phyloP scores from a whole-genome alignment of 2,329 filamentous ascomycete species.

The Trichoderma koningiopsis region DNA sequence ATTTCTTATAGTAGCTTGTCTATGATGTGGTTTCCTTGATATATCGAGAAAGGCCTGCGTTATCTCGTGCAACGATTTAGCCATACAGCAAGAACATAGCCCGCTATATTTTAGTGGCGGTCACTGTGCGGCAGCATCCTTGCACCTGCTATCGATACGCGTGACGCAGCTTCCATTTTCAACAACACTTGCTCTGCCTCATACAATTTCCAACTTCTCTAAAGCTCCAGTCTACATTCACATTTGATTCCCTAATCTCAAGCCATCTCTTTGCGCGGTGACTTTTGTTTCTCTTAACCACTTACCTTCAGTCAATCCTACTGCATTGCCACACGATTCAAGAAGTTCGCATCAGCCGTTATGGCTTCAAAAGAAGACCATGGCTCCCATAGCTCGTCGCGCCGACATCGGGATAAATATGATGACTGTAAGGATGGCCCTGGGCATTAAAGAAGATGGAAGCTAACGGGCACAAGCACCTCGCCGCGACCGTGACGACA shows the following conservation, averaged over 20 bases:
- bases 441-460: slow-evolving; percentile 30
- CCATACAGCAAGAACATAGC: not conserved
- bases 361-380: slow-evolving; percentile 37
- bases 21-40: not conserved
- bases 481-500: slow-evolving; percentile 30
- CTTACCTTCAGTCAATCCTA: not conserved
- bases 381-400: slow-evolving; percentile 26
- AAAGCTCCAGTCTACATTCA: not conserved
- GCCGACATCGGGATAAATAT: slow-evolving; percentile 21
- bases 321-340: not conserved
- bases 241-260: not conserved
- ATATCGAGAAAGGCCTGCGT: not conserved
- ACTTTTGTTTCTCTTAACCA: not conserved
- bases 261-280: not conserved
- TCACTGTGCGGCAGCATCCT: not conserved
- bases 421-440: slow-evolving; percentile 14
- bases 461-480: slow-evolving; percentile 29
- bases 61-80: not conserved
- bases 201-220: not conserved
- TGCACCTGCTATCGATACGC: slow-evolving; percentile 13
- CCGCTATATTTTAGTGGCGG: not conserved
- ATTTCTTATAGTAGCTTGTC: not conserved
- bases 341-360: not conserved
- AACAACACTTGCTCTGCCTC: not conserved
- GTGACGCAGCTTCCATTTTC: not conserved